phyloP scores from a whole-genome alignment of 176 grass and related monocot genomes.

The Triticum turgidum region DNA sequence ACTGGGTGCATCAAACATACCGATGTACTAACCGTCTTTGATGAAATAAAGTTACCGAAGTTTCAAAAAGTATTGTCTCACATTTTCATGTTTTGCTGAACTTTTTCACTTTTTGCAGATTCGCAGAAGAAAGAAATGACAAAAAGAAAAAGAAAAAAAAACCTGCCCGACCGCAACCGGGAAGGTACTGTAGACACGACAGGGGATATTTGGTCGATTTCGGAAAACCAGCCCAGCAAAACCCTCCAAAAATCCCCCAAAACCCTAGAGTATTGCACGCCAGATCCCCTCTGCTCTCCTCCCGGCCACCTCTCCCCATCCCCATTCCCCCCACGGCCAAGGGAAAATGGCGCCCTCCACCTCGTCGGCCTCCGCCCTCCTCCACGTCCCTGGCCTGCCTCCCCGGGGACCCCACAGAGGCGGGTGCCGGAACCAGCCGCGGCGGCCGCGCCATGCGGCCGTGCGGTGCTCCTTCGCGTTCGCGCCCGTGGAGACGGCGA shows the following conservation, averaged over 20 bases:
- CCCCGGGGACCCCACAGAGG: background rate
- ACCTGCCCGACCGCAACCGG: too few species aligned
- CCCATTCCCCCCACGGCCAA: background rate
- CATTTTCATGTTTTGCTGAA: too few species aligned
- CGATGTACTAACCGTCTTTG: too few species aligned
- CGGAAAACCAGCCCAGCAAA: background rate
- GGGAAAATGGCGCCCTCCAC: constrained; percentile 38
- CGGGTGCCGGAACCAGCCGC: background rate
- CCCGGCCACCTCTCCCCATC: background rate
- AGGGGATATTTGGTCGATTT: too few species aligned
- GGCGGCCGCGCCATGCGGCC: constrained; percentile 27
- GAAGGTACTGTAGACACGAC: too few species aligned
- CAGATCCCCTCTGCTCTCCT: constrained; percentile 20
- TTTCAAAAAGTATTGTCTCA: too few species aligned
- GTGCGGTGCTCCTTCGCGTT: constrained; percentile 44
- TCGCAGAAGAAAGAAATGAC: too few species aligned
- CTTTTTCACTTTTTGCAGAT: too few species aligned
- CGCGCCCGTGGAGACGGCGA: constrained; percentile 66
- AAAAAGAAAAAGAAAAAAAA: too few species aligned
- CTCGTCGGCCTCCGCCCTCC: constrained; percentile 33
- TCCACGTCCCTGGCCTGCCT: constrained; percentile 30
- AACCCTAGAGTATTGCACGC: constrained; percentile 34
- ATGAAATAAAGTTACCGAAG: too few species aligned
- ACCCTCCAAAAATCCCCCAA: constrained; percentile 19
- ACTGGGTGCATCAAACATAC: too few species aligned